Base-by-base conservation (phyloP, 768 basidiomycete genomes). In the Mycena leptocephala region DNA sequence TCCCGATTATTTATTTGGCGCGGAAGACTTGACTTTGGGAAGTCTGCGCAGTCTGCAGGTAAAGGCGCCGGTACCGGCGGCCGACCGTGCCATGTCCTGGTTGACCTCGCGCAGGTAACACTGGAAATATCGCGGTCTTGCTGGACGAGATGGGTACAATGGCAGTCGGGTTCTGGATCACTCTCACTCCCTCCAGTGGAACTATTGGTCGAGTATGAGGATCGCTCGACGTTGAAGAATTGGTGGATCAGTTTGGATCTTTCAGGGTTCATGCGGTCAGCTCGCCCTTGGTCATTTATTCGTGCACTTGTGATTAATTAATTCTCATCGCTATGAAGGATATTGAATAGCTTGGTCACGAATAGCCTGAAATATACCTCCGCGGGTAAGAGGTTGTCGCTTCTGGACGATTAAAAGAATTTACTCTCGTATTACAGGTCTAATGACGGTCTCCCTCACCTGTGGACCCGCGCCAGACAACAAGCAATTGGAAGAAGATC, bases 21-120 rank as follows among this genome's bases (percentile, higher is more conserved):
- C 24, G 11, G 0, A 32, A 76, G 75, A 9, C 75, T 76, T 26
- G 75, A 76, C 70, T 76, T 76, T 39, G 75, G 75, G 11, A 76
- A 76, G 56, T 67, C 66, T 37, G 32, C 69, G 10, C 37, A 37
- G 35, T 2, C 65, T 4, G 28, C 59, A 14, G 16, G 5, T 13
- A 46, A 59, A 5, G 33, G 32, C 30, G 26, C 56, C 24, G 43
- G 59, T 8, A 43, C 11, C 22, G 28, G 24, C 24, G 30, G 32
- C 28, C 63, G 61, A 30, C 20, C 64, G 3, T 64, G 56, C 35
- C 59, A 37, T 32, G 39, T 33, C 18, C 56, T 65, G 0, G 70
- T 70, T 20, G 75, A 76, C 30, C 70, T 76, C 26, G 61, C 28
- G 18, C 69, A 66, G 37, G 58, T 76, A 7, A 67, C 70, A 3